Base-by-base conservation (phyloP, 2,329 filamentous ascomycete genomes). In the Ophiostoma quercus region DNA sequence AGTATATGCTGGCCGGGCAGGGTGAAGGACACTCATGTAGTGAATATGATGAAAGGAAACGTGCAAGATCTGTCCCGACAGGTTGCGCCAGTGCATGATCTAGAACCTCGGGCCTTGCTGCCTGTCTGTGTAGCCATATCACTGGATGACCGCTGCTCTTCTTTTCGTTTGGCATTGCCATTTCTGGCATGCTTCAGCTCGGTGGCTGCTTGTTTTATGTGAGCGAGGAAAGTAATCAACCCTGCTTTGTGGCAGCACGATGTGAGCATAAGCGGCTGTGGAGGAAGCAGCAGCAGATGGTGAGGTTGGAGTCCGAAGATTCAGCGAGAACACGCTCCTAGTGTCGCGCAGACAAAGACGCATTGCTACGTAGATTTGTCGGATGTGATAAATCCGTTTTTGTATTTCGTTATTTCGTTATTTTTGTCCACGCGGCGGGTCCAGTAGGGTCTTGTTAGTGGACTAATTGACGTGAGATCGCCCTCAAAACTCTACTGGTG, bases 51-150 rank as follows among this genome's bases (percentile, higher is more conserved):
- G 12, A n/a, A 62, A 66, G 41, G 12, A 37, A 68, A 25, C 37
- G 68, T 67, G 72, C 70, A 51, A 74, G 71, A 74, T 74, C 73
- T 74, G 66, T 68, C 62, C 19, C 69, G 67, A 41, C 25, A 41
- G 60, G 39, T 57, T n/a, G 41, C 67, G 62, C 62, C 34, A 62
- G 71, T 74, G 72, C 74, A 73, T 73, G 71, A 74, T 75, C 73
- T 72, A 67, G 67, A 72, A 71, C 66, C 43, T 66, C 67, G 29
- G 37, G 43, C 47, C 51, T 69, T n/a, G 47, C 43, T 66, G 41
- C 47, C 60, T 69, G 22, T 43, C 43, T 66, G 71, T 71, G 68
- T 71, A 60, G 32, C 71, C 69, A 34, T 66, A 22, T 25, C 19
- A 32, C 12, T 69, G 43, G 16, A n/a, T 47, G n/a, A 9, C 19